These are phyloP conservation scores for Phytopythium sindhum DNA, from an alignment of 352 stramenopile species.

Conservation along the genomic window DNA sequence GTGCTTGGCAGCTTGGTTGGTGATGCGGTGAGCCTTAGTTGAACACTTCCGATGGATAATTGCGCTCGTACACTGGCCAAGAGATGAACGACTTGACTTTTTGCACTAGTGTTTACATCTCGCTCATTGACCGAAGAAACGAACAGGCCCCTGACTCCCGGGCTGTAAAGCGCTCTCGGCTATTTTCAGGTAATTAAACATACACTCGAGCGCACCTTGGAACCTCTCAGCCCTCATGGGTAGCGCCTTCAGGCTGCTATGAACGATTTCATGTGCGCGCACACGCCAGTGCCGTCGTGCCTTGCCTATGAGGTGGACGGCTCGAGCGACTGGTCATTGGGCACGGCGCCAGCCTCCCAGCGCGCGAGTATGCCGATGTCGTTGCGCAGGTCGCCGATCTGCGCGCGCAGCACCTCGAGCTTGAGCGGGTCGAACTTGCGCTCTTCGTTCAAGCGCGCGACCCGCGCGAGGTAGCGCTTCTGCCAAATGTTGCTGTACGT, in stretches of 20 bases:
- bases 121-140: too few relatives aligned
- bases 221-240: not conserved
- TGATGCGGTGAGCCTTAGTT: too few relatives aligned
- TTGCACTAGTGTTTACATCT: too few relatives aligned
- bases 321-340: not conserved
- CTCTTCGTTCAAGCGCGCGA: conserved; percentile 42
- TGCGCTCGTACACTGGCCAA: too few relatives aligned
- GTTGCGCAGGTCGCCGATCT: conserved; percentile 54
- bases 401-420: conserved; percentile 34
- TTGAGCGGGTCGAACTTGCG: conserved; percentile 48
- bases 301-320: not conserved
- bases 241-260: not conserved
- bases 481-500: conserved; percentile 86
- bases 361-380: conserved; percentile 58
- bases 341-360: conserved; percentile 30
- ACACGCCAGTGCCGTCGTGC: not conserved
- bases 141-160: too few relatives aligned
- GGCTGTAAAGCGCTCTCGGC: not conserved
- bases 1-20: too few relatives aligned
- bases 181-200: not conserved
- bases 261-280: not conserved
- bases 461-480: conserved; percentile 51
- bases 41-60: too few relatives aligned
- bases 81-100: too few relatives aligned
- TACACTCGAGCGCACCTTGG: not conserved